Evolutionary conservation across 441 rosid species (phyloP), one percentile per base, ranked within the genome.

Genomic region (Brassica balearica): DNA sequence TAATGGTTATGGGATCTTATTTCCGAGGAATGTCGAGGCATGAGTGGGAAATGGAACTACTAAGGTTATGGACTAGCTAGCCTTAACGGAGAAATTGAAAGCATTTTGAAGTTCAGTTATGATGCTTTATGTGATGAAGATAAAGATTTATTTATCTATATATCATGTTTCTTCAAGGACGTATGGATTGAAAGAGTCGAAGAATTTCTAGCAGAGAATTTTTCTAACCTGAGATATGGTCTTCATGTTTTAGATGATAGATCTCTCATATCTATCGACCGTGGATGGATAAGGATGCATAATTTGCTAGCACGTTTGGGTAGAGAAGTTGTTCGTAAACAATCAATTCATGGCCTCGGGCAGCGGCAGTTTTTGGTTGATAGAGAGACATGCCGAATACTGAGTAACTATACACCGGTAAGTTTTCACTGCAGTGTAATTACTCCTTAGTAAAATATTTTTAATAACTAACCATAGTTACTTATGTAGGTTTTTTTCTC

Each of bases 101-200:
- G 59, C 59, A 6, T 53, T 53, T 53, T 53, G 59, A 53, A 53
- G 59, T 53, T 53, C 59, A 53, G 22, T 53, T 53, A 53, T 3
- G 59, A 53, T 15, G 59, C 59, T 53, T 53, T 53, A 6, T 15
- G 22, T 53, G 59, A 53, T 53, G 59, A 53, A 53, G 59, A 53
- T 14, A 53, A 53, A 6, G 59, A 51, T 14, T 53, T 53, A 7
- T 53, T 53, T 53, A 53, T 53, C 22, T 7, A 53, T 15, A 53
- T 53, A 53, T 20, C 59, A 53, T 15, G 59, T 53, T 53, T 53
- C 59, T 53, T 53, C 59, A 53, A 53, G 10, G 1, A 15, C 59
- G 59, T 15, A 15, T 53, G 59, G 59, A 53, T 53, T 15, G 20
- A 7, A 6, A 15, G 59, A 53, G 10, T 53, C 1, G 59, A 53